Evolutionary conservation across 2,329 filamentous ascomycete genomes (phyloP), one percentile per base, ranked within the genome.

Genomic region (Geosmithia flava): DNA sequence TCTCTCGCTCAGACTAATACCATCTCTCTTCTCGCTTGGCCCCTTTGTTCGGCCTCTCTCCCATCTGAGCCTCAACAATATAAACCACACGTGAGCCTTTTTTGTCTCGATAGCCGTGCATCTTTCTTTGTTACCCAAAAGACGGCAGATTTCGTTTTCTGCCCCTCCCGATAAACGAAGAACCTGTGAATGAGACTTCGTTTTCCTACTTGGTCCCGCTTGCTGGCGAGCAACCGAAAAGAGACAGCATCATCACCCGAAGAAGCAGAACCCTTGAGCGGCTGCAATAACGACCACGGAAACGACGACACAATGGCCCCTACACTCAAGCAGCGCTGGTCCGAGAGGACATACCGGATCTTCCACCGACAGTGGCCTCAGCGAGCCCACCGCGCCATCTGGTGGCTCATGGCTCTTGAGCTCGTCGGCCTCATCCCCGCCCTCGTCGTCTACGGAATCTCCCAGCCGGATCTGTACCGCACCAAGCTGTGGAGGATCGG

Each of bases 401-500:
- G 67, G 72, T 78, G 64, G 59, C 68, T 86, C 53, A 77, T 90
- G 68, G 58, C 77, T 46, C 58, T 80, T 47, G 86, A 91, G 66
- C 72, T 90, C 47, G 64, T 68, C 39, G 74, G 81, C 53, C 77
- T 81, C 20, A 70, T 91, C 49, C 74, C 80, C 16, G 67, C 77
- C 46, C 74, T 91, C 53, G 74, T 85, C 39, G 72, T 90, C 47
- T 86, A 85, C 60, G 84, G 80, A 54, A 79, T 90, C 57, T 76
- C 84, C 33, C 80, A 85, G 55, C 85, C 85, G 16, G 76, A 89
- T 61, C 71, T 81, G 48, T 90, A 83, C 63, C 78, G 85, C 44
- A 81, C 80, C 8, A 76, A 74, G 54, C 68, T 90, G 56, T 91
- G 86, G 86, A 69, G 74, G 58, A 79, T 88, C 56, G 86, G 86